phyloP scores from a whole-genome alignment of 1,284 basidiomycete genomes.

The Schizophyllum commune region DNA sequence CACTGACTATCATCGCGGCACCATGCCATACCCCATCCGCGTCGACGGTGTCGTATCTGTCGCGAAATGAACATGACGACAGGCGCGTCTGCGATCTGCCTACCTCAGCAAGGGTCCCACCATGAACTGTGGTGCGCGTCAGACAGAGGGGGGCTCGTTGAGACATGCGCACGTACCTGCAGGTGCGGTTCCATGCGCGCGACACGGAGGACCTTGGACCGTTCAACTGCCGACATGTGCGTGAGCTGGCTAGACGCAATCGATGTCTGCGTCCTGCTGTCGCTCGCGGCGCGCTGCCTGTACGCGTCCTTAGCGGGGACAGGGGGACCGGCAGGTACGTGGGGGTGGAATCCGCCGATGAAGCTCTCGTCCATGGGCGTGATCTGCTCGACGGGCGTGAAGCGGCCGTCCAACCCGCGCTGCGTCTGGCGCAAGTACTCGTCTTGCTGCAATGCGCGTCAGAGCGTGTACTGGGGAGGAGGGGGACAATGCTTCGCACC shows the following conservation, averaged over 20 bases:
- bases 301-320: slow-evolving; percentile 28
- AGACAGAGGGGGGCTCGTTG: background rate
- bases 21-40: slow-evolving; percentile 77
- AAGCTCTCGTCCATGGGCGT: slow-evolving; percentile 50
- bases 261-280: slow-evolving; percentile 18
- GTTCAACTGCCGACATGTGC: slow-evolving; percentile 53
- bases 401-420: slow-evolving; percentile 43
- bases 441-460: slow-evolving; percentile 33
- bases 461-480: slow-evolving; percentile 3
- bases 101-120: slow-evolving; percentile 78
- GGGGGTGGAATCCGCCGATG: slow-evolving; percentile 41
- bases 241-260: slow-evolving; percentile 33
- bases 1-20: slow-evolving; percentile 78
- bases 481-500: slow-evolving; percentile 21
- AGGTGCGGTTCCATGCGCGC: slow-evolving; percentile 66
- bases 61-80: slow-evolving; percentile 2
- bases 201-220: slow-evolving; percentile 46
- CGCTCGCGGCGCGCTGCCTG: slow-evolving; percentile 4
- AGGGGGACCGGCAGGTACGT: slow-evolving; percentile 21
- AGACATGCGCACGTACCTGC: slow-evolving; percentile 25
- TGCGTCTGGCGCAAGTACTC: slow-evolving; percentile 31
- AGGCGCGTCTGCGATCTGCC: slow-evolving; percentile 7
- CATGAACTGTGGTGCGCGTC: slow-evolving; percentile 49
- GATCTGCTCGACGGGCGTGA: slow-evolving; percentile 45
- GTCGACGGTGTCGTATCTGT: slow-evolving; percentile 80